A percentile compares a stretch with the other conserved stretches of the same genome.
Evolutionary conservation across 2,329 filamentous ascomycete genomes (phyloP).

Genomic region (Ophiostoma piceae): DNA sequence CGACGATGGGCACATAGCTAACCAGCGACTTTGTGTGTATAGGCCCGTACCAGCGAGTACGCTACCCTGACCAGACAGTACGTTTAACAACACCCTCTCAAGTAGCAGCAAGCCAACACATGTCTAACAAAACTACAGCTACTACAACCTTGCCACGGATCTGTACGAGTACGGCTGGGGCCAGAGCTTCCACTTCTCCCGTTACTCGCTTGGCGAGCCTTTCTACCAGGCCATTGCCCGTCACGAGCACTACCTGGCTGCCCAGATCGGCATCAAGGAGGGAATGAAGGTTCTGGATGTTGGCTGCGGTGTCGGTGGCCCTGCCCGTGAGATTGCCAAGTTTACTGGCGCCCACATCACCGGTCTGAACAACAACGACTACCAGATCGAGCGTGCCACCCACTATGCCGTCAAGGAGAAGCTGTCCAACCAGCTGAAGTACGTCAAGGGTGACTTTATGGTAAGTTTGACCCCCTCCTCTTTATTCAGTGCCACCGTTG

Average conservation of each 20-base stretch:
- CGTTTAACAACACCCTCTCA: not conserved
- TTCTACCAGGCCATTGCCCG: constrained; percentile 90
- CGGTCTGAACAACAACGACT: constrained; percentile 98
- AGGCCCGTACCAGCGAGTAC: constrained; percentile 81
- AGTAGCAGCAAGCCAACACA: no score
- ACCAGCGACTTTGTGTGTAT: not conserved
- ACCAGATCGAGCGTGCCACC: constrained; percentile 93
- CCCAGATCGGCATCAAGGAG: constrained; percentile 78
- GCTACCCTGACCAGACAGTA: constrained; percentile 90
- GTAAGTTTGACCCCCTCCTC: constrained; percentile 34
- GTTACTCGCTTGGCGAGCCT: constrained; percentile 77
- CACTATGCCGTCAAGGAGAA: constrained; percentile 77
- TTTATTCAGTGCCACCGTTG: not conserved
- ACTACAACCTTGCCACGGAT: constrained; percentile 96
- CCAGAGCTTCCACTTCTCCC: constrained; percentile 95
- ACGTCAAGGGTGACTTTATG: constrained; percentile 98
- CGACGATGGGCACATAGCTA: constrained; percentile 2
- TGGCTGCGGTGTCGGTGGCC: constrained; percentile 93
- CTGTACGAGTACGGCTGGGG: constrained; percentile 97
- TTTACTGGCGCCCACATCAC: constrained; percentile 87
- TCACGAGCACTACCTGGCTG: constrained; percentile 95
- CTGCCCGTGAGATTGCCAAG: constrained; percentile 91
- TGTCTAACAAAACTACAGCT: constrained; percentile 12
- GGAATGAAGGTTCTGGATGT: constrained; percentile 91
- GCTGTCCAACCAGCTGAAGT: constrained; percentile 71